phyloP scores from a whole-genome alignment of 2,329 filamentous ascomycete species.

The Aspergillus sp. region DNA sequence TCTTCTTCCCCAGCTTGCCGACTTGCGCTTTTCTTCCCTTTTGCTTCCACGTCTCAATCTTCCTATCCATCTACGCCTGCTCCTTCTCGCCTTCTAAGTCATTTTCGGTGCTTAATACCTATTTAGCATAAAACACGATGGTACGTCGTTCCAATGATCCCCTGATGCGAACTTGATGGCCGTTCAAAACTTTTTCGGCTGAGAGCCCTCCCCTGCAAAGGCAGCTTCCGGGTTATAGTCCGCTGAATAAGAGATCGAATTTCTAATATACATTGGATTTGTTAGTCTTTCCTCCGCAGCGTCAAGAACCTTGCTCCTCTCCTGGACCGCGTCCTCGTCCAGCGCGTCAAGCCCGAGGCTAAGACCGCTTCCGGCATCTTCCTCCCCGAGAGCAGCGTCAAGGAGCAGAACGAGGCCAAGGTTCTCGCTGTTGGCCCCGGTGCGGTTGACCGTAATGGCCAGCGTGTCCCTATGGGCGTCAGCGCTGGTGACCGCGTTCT shows the following conservation, averaged over 20 bases:
- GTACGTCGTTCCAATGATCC: slow-evolving; percentile 19
- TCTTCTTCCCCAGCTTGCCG: slow-evolving; percentile 30
- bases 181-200: slow-evolving; percentile 12
- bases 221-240: background rate
- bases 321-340: slow-evolving; percentile 95
- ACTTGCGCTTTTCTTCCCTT: slow-evolving; percentile 28
- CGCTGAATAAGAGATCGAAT: background rate
- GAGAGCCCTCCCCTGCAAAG: background rate
- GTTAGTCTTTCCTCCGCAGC: slow-evolving; percentile 71
- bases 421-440: slow-evolving; percentile 95
- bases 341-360: slow-evolving; percentile 94
- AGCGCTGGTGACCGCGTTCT: slow-evolving; percentile 83
- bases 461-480: slow-evolving; percentile 83
- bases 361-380: slow-evolving; percentile 98
- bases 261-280: slow-evolving; percentile 7
- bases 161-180: background rate
- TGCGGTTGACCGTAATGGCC: slow-evolving; percentile 80
- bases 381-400: slow-evolving; percentile 93
- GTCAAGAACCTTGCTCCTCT: slow-evolving; percentile 94
- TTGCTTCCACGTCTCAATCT: slow-evolving; percentile 26
- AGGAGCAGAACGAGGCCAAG: slow-evolving; percentile 97
- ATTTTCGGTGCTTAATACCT: slow-evolving; percentile 12
- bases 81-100: slow-evolving; percentile 2
- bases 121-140: slow-evolving; percentile 21
- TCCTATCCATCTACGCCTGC: slow-evolving; percentile 13